Base-by-base conservation (phyloP, 306 rosid species). In the Cercis canadensis region DNA sequence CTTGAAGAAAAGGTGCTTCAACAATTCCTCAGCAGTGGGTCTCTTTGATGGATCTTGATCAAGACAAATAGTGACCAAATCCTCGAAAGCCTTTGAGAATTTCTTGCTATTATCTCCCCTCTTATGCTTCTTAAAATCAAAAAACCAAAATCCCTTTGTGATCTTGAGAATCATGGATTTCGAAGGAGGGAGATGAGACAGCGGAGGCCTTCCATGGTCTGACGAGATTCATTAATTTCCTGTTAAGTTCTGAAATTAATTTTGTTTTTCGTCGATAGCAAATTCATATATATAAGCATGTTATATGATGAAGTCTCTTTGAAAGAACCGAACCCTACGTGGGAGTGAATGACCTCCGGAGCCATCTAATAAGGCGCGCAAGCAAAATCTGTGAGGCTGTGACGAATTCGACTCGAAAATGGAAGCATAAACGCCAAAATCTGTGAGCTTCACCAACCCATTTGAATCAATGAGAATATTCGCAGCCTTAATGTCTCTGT, bases 291-390 rank as follows among this genome's bases (percentile, higher is more conserved):
- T n/a, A n/a, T n/a, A n/a, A n/a, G n/a, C n/a, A n/a, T n/a, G n/a
- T n/a, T n/a, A n/a, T n/a, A n/a, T n/a, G n/a, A n/a, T n/a, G n/a
- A n/a, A n/a, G n/a, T n/a, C n/a, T n/a, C n/a, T n/a, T n/a, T 90
- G 58, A 74, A 79, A n/a, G n/a, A n/a, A 51, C 86, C 75, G 59
- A 84, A 86, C 1, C 92, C 95, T 0, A 57, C 75, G 37, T 84
- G 86, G 0, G 90, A 88, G 55, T 86, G 86, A 8, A 86, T 81
- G 6, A 88, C 92, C 63, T 90, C 95, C 4, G 92, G 89, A 2
- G 92, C 92, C 90, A 86, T 86, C 95, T 88, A 90, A 33, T 88
- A 90, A 0, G 90, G 92, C 4, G 90, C 82, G 11, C 87, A 90
- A 0, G 84, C 79, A 4, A 90, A 34, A 46, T 88, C 95, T 0